Conservation (phyloP, 805 yeast species). For the Komagataella pseudopastoris region DNA sequence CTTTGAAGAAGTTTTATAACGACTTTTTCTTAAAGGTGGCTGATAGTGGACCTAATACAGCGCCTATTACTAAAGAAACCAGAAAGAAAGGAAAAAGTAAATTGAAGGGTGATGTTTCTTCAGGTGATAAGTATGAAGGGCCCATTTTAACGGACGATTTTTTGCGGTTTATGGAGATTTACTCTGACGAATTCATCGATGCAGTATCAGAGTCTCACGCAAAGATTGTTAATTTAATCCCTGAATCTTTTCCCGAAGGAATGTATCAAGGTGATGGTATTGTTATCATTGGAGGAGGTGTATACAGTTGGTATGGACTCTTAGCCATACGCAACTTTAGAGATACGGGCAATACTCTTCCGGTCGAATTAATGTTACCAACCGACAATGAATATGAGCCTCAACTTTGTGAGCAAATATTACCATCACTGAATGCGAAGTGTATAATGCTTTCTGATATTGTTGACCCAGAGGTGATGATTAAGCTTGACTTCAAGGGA, state of each 20-base stretch:
- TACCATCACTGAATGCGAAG: conserved; percentile 25
- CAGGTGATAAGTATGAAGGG: conserved; percentile 1
- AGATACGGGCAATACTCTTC: conserved; percentile 32
- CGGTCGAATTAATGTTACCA: conserved; percentile 27
- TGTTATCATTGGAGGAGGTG: conserved; percentile 52
- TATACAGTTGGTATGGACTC: conserved; percentile 34
- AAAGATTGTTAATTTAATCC: conserved; percentile 29
- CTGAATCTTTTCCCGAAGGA: conserved; percentile 22
- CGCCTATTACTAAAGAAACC: neutral
- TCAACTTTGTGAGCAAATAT: conserved; percentile 21
- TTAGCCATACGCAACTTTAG: conserved; percentile 31
- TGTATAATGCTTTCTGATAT: conserved; percentile 27
- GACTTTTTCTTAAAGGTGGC: neutral
- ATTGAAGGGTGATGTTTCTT: neutral
- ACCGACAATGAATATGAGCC: conserved; percentile 21
- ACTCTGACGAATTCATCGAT: conserved; percentile 26
- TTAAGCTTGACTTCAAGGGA: conserved; percentile 12
- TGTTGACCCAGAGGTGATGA: conserved; percentile 10
- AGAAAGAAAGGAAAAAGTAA: neutral
- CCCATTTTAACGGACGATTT: conserved; percentile 2
- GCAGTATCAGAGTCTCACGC: conserved; percentile 34
- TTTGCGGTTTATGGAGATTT: conserved; percentile 1
- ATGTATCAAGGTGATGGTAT: conserved; percentile 39
- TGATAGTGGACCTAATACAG: neutral
- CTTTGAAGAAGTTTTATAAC: neutral